phyloP scores from a whole-genome alignment of 2,329 filamentous ascomycete genomes.

The Grosmannia clavigera region DNA sequence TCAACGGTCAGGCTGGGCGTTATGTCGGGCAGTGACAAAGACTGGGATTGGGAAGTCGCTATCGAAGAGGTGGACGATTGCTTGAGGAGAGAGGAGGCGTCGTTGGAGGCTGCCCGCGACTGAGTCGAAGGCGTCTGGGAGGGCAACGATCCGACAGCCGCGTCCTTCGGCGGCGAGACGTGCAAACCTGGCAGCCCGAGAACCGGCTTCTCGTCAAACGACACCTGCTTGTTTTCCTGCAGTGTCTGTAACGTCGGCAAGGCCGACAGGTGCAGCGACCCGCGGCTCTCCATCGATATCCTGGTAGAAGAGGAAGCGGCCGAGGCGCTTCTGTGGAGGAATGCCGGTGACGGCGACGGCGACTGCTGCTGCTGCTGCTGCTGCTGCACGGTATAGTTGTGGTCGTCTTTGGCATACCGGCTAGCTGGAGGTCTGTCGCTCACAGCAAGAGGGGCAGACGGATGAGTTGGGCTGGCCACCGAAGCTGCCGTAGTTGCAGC shows the following conservation, averaged over 20 bases:
- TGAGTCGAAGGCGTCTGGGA: conserved; percentile 20
- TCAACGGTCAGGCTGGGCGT: conserved; percentile 28
- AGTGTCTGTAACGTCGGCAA: conserved; percentile 7
- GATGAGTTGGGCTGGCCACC: background rate
- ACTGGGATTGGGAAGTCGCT: conserved; percentile 33
- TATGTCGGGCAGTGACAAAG: conserved; percentile 37
- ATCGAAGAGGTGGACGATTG: conserved; percentile 20
- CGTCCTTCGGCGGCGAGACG: conserved; percentile 22
- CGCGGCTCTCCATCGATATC: background rate
- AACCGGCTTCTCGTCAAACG: conserved; percentile 13
- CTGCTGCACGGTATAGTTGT: background rate
- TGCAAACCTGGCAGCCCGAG: conserved; percentile 16
- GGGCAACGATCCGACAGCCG: conserved; percentile 19
- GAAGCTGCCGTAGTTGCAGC: conserved; percentile 3
- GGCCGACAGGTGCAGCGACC: background rate
- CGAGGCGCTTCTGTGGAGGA: background rate
- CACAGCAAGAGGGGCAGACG: background rate
- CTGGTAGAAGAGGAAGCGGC: background rate
- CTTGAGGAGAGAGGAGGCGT: conserved; percentile 13
- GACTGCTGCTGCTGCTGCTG: background rate
- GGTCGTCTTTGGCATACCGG: background rate
- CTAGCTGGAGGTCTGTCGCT: background rate
- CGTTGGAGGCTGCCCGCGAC: conserved; percentile 20
- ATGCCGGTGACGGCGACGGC: background rate
- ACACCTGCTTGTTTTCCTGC: conserved; percentile 11